Evolutionary conservation across 352 stramenopile genomes (phyloP).

Genomic region (Phytophthora sp.): DNA sequence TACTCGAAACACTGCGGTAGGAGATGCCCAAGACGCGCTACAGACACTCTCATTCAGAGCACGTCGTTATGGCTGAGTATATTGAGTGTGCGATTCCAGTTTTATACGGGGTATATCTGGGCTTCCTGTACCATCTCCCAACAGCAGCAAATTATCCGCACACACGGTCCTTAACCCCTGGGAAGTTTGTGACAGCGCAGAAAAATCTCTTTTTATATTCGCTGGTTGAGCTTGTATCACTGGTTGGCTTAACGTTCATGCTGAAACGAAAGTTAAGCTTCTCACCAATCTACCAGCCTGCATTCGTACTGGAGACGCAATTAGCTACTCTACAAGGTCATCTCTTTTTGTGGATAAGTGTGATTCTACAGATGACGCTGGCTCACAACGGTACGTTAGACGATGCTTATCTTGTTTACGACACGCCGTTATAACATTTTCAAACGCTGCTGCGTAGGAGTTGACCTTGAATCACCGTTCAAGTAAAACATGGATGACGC

Average conservation of each 20-base stretch:
- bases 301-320: slow-evolving; percentile 41
- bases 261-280: slow-evolving; percentile 16
- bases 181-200: neutral
- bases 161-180: neutral
- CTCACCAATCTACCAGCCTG: slow-evolving; percentile 32
- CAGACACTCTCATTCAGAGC: slow-evolving; percentile 43
- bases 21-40: slow-evolving; percentile 13
- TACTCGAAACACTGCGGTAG: too few relatives aligned
- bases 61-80: slow-evolving; percentile 38
- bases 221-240: slow-evolving; percentile 17
- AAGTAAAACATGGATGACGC: too few relatives aligned
- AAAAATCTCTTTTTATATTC: slow-evolving; percentile 15
- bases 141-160: slow-evolving; percentile 19
- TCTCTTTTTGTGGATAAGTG: slow-evolving; percentile 30
- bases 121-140: slow-evolving; percentile 19
- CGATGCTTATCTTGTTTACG: too few relatives aligned
- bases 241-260: neutral
- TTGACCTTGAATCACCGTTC: neutral
- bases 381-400: slow-evolving; percentile 25
- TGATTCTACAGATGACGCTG: slow-evolving; percentile 33
- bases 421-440: too few relatives aligned
- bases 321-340: slow-evolving; percentile 25
- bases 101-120: slow-evolving; percentile 25
- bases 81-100: slow-evolving; percentile 35
- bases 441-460: neutral